Evolutionary conservation across 768 basidiomycete genomes (phyloP).

Genomic region (Lyophyllum decastes): DNA sequence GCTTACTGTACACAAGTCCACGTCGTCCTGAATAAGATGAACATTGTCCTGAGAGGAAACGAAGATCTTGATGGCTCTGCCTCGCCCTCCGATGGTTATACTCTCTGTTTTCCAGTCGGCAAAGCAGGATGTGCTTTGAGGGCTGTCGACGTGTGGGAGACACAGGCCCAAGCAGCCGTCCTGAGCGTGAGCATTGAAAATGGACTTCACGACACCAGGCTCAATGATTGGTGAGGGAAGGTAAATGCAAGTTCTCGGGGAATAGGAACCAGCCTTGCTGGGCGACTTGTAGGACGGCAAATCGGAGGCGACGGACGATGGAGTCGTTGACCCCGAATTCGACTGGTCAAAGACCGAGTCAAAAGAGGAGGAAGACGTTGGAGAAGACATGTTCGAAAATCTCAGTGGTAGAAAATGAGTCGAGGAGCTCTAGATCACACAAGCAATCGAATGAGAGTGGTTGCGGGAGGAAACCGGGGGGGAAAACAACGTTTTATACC

Average conservation of each 20-base stretch:
- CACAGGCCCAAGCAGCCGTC: constrained; percentile 27
- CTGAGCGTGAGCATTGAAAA: constrained; percentile 36
- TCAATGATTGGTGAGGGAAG: constrained; percentile 19
- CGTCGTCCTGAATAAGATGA: neutral
- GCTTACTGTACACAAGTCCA: constrained; percentile 10
- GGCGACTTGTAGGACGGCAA: constrained; percentile 8
- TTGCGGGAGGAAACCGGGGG: constrained; percentile 5
- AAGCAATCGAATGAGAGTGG: neutral
- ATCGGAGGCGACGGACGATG: constrained; percentile 22
- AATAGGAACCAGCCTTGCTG: constrained; percentile 12
- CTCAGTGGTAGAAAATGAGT: neutral
- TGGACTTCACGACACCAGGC: constrained; percentile 21
- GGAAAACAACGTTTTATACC: constrained; percentile 29
- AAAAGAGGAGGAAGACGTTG: constrained; percentile 34
- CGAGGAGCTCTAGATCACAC: neutral
- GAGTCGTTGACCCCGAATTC: constrained; percentile 36
- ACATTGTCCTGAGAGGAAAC: neutral
- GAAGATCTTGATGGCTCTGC: neutral
- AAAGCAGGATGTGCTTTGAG: neutral
- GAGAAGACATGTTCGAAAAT: constrained; percentile 17
- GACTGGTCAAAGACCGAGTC: constrained; percentile 32
- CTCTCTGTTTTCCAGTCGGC: constrained; percentile 4
- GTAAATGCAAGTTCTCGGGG: constrained; percentile 25
- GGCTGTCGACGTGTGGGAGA: neutral
- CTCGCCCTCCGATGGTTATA: neutral